Evolutionary conservation across 371 early-diverging fungal species (phyloP).

Genomic region (Lichtheimia corymbifera): DNA sequence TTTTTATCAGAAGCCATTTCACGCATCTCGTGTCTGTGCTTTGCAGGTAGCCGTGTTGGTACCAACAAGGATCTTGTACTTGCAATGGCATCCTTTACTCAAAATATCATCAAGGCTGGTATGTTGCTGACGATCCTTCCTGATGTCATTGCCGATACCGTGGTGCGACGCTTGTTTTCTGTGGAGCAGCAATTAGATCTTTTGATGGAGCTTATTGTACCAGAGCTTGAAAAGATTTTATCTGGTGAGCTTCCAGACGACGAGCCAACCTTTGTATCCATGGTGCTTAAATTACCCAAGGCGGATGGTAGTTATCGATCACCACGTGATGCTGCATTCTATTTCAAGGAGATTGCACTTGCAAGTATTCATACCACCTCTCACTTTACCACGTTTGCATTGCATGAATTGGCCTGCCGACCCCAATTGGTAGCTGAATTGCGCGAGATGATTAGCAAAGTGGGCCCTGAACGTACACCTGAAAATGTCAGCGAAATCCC

Average conservation of each 20-base stretch:
- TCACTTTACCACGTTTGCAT: slow-evolving; percentile 31
- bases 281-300: slow-evolving; percentile 27
- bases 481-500: slow-evolving; percentile 32
- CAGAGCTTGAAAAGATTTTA: slow-evolving; percentile 21
- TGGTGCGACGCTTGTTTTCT: slow-evolving; percentile 27
- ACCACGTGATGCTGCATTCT: slow-evolving; percentile 31
- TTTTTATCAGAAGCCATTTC: slow-evolving; percentile 24
- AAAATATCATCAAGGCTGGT: slow-evolving; percentile 34
- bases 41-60: slow-evolving; percentile 31
- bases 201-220: slow-evolving; percentile 31
- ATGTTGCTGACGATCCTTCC: slow-evolving; percentile 24
- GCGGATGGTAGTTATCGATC: slow-evolving; percentile 27
- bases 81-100: slow-evolving; percentile 34
- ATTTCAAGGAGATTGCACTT: slow-evolving; percentile 36
- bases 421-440: slow-evolving; percentile 27
- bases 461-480: slow-evolving; percentile 21
- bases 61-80: slow-evolving; percentile 21
- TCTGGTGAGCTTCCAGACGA: slow-evolving; percentile 12
- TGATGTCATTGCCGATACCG: slow-evolving; percentile 19
- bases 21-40: slow-evolving; percentile 31
- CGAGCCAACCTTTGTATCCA: slow-evolving; percentile 28
- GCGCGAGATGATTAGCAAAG: slow-evolving; percentile 18
- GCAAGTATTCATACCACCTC: slow-evolving; percentile 47
- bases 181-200: slow-evolving; percentile 36
- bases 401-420: slow-evolving; percentile 36